Evolutionary conservation across 1,284 basidiomycete genomes (phyloP), one percentile per base, ranked within the genome.

Genomic region (Mycena citricolor): DNA sequence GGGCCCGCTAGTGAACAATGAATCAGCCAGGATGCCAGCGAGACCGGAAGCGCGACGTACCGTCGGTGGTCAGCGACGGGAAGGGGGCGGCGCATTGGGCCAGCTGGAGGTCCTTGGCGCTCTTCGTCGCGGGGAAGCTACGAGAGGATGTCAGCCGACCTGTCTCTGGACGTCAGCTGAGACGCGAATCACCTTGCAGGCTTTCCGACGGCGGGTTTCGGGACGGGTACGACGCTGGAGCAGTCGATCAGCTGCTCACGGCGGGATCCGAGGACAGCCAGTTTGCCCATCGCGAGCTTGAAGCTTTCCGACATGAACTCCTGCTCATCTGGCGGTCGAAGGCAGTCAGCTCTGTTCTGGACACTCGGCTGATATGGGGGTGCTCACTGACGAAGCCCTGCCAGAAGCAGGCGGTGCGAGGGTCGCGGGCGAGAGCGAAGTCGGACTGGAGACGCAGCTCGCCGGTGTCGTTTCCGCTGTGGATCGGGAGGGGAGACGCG

Each of bases 391-490:
- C 43, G 47, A 58, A 57, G 10, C 45, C 50, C 39, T 61, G 60
- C 58, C 60, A 61, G 38, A 57, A 50, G 46, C 57, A 60, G 29
- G 58, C 54, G 8, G 58, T 60, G 16, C 56, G 45, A 1, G 51
- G 39, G 44, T 60, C 59, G 29, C 48, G 54, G 5, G 59, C 44
- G 14, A 60, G 31, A 11, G 36, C 45, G 37, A 54, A 59, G 39
- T 61, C 59, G 20, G 54, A 56, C 32, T 57, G 46, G 10, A 61
- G 56, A 31, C 59, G 57, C 52, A 61, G 52, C 41, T 60, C 57
- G 4, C 57, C 59, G 1, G 44, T 43, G 13, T 51, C 51, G 21
- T 49, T 53, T n/a, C 58, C 54, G 14, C 53, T 36, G 12, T 23
- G 17, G 13, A 10, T 17, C 13, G 14, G 23, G 23, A 34, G 43